Conservation (phyloP, 2,329 filamentous ascomycete species). For the Endothia cerciana region DNA sequence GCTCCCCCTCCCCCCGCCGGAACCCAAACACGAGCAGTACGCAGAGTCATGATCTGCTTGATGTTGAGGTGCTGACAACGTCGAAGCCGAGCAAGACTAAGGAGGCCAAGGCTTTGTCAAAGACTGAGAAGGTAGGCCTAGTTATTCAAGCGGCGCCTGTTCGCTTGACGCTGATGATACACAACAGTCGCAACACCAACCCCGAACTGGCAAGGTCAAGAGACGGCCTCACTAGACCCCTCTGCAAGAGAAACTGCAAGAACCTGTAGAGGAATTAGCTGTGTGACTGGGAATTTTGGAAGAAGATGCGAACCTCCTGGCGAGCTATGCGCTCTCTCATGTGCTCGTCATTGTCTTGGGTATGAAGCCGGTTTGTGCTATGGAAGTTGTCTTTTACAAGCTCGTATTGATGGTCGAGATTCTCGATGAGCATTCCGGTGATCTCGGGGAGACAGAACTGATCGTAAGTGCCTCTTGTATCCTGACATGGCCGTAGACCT, state of each 20-base stretch:
- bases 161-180: not conserved
- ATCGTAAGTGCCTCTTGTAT: not conserved
- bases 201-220: not conserved
- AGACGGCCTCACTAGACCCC: not conserved
- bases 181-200: not conserved
- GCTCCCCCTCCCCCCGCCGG: not conserved
- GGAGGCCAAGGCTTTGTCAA: too few relatives aligned
- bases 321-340: not conserved
- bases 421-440: not conserved
- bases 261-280: not conserved
- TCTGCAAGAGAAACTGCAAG: not conserved
- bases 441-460: not conserved
- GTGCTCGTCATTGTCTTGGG: not conserved
- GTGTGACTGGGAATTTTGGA: not conserved
- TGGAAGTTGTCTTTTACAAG: not conserved
- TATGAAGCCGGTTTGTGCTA: not conserved
- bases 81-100: not conserved
- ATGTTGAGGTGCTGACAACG: not conserved
- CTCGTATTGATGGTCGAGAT: not conserved
- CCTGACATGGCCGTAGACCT: not conserved
- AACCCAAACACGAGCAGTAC: not conserved
- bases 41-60: not conserved
- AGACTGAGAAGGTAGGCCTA: not conserved
- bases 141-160: too few relatives aligned
- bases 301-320: not conserved